Conservation (phyloP, 2,329 filamentous ascomycete species). For the Fusarium oligoseptatum region DNA sequence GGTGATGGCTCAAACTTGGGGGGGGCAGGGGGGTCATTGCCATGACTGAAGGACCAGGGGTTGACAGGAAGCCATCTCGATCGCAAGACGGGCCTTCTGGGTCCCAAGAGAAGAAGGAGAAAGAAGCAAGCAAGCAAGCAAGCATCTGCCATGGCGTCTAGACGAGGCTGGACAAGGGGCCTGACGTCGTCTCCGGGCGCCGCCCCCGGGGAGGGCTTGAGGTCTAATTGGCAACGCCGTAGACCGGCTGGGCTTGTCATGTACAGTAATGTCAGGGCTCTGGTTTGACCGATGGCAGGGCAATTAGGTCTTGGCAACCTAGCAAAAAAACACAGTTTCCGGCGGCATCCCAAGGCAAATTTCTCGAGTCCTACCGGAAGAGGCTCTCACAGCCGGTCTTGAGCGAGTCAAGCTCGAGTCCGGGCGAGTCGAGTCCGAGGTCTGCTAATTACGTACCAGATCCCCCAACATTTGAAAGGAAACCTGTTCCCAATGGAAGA, state of each 20-base stretch:
- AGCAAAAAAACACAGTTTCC: constrained; percentile 7
- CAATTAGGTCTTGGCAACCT: constrained; percentile 24
- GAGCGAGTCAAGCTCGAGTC: constrained; percentile 28
- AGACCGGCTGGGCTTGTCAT: constrained; percentile 9
- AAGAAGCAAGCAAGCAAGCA: background rate
- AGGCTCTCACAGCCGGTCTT: constrained; percentile 3
- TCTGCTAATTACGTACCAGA: constrained; percentile 38
- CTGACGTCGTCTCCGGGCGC: background rate
- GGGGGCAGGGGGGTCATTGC: constrained; percentile 12
- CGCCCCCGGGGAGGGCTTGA: constrained; percentile 9
- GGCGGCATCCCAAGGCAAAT: background rate
- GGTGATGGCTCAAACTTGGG: constrained; percentile 15
- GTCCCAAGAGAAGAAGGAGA: background rate
- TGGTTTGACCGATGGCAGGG: constrained; percentile 26
- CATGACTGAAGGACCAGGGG: constrained; percentile 25
- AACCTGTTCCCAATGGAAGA: background rate
- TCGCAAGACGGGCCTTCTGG: constrained; percentile 8
- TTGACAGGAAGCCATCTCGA: constrained; percentile 17
- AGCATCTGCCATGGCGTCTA: background rate
- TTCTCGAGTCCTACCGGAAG: background rate
- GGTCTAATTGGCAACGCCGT: constrained; percentile 25
- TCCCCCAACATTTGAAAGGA: background rate
- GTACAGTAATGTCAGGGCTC: constrained; percentile 21
- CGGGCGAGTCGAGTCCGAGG: constrained; percentile 22
- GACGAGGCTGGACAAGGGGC: constrained; percentile 9